Conservation (phyloP, 2,329 filamentous ascomycete species). For the Hirsutella thompsonii region DNA sequence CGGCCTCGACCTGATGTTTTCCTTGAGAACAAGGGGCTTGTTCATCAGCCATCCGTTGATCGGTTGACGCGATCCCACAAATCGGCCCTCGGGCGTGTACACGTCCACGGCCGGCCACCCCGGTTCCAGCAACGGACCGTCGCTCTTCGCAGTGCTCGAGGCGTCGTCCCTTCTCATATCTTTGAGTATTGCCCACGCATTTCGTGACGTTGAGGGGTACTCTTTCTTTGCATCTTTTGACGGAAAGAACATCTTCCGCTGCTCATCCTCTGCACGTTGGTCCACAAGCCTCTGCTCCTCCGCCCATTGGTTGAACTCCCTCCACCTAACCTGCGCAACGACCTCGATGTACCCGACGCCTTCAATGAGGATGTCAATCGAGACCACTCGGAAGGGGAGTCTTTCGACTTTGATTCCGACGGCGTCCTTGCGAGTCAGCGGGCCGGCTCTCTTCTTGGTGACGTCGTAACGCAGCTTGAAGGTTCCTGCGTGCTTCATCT, state of each 20-base stretch:
- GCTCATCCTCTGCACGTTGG: conserved; percentile 3
- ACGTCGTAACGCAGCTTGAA: conserved; percentile 73
- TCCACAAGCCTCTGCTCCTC: conserved; percentile 2
- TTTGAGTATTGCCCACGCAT: too few relatives aligned
- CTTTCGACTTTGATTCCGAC: conserved; percentile 50
- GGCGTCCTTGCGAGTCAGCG: conserved; percentile 51
- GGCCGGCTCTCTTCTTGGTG: conserved; percentile 65
- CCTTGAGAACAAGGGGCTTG: conserved; percentile 37
- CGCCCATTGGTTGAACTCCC: conserved; percentile 18
- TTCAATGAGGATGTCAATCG: conserved; percentile 78
- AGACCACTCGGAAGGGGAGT: conserved; percentile 69
- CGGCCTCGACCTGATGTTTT: conserved; percentile 39
- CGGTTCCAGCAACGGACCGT: conserved; percentile 11
- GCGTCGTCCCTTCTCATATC: too few relatives aligned
- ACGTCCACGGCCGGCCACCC: conserved; percentile 67
- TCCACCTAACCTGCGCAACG: conserved; percentile 63
- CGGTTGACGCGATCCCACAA: conserved; percentile 51
- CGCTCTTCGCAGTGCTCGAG: background rate
- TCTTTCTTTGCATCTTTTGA: too few relatives aligned
- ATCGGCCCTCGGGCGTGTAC: conserved; percentile 74
- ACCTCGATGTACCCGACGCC: conserved; percentile 91
- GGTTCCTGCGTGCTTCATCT: conserved; percentile 56
- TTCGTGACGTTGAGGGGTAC: too few relatives aligned
- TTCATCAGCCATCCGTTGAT: conserved; percentile 60
- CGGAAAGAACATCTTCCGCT: background rate